Base-by-base conservation (phyloP, 495 filamentous ascomycete species). In the Ascodesmis nigricans region DNA sequence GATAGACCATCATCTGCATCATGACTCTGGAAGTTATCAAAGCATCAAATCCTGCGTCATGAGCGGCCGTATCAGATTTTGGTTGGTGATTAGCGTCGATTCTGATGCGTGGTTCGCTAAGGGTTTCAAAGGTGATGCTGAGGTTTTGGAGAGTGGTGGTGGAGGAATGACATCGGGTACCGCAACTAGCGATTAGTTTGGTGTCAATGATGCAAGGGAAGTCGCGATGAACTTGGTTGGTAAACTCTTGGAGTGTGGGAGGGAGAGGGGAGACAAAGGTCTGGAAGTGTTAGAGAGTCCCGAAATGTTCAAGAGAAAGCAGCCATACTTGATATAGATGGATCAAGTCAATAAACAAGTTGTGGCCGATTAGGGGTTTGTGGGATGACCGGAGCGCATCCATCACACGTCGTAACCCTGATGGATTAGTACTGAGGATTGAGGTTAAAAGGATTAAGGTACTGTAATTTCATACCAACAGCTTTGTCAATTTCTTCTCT, bases 31-130 rank as follows among this genome's bases (percentile, higher is more conserved):
- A 73, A 0, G 74, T 71, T 27, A 71, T 54, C 33, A 68, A 63
- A 43, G 69, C 71, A 49, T 78, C 73, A 39, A 68, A 78, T n/a
- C 73, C 73, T 6, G 74, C 73, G 51, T 78, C 73, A 31, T 78
- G 73, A 22, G 52, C 53, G 28, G 36, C 21, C 10, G 21, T 35
- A 1, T 20, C 22, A 15, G 27, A 21, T 6, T 16, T 15, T 21
- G 32, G 18, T 20, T 35, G 24, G 11, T 39, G 28, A 17, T 10
- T 11, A 9, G 15, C 9, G 18, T 31, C 11, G 8, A 36, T 38
- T 7, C 43, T 25, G 17, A 47, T 39, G 21, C 31, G 38, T 0
- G 46, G 44, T n/a, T 33, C 22, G 9, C 34, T 29, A 21, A 45
- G 42, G 18, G 42, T 14, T 6, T 29, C 5, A 7, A 57, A 43